Percentiles rank a stretch among this genome's conserved stretches.
These are phyloP conservation scores for Claviceps humidiphila DNA, from an alignment of 2,329 filamentous ascomycete species.

Conservation along the genomic window DNA sequence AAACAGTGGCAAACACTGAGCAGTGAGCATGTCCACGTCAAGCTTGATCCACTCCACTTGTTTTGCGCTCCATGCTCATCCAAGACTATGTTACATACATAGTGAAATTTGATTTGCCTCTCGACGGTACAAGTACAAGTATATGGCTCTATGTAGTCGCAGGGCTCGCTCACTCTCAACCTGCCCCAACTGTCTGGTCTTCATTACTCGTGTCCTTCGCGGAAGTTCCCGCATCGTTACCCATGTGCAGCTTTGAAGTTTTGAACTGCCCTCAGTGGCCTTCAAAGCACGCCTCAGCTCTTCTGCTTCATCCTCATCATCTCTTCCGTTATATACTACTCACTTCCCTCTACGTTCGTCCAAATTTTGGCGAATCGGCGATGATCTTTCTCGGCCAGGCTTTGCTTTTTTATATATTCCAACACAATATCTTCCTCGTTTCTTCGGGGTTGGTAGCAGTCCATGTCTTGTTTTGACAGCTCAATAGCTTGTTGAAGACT, in stretches of 20 bases:
- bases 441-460: conserved; percentile 26
- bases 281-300: conserved; percentile 42
- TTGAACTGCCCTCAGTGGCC: conserved; percentile 13
- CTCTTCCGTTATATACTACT: conserved; percentile 20
- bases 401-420: conserved; percentile 68
- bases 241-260: conserved; percentile 33
- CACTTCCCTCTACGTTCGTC: conserved; percentile 21
- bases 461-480: conserved; percentile 29
- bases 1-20: too few relatives aligned
- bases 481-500: conserved; percentile 33
- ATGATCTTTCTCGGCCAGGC: conserved; percentile 50
- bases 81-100: too few relatives aligned
- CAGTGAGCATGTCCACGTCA: too few relatives aligned
- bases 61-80: too few relatives aligned
- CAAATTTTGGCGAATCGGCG: conserved; percentile 18
- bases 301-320: conserved; percentile 33
- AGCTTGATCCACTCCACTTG: too few relatives aligned
- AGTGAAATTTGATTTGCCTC: too few relatives aligned
- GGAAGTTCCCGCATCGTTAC: conserved; percentile 14
- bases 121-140: not conserved
- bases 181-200: not conserved
- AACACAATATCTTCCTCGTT: conserved; percentile 62
- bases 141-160: not conserved
- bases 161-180: not conserved
- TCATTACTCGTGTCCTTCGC: not conserved